Conservation (phyloP, 2,329 filamentous ascomycete species). For the Aspergillus pseudoviridinutans region DNA sequence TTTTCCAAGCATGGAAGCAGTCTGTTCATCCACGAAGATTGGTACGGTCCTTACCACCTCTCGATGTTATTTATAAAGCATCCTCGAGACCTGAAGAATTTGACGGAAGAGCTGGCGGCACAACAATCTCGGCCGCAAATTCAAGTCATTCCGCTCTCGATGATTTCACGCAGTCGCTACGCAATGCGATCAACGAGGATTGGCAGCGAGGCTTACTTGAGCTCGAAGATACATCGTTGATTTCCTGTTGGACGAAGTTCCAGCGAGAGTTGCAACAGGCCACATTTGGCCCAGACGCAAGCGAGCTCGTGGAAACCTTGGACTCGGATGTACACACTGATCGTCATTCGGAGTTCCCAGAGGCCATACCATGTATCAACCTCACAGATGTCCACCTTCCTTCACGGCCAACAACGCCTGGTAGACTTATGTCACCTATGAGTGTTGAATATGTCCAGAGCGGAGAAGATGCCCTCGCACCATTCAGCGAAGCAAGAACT, state of each 20-base stretch:
- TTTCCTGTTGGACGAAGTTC: conserved; percentile 10
- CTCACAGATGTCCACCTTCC: not conserved
- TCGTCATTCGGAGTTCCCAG: not conserved
- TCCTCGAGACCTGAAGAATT: not conserved
- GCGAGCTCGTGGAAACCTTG: not conserved
- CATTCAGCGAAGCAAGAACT: not conserved
- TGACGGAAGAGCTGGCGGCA: not conserved
- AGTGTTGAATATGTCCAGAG: not conserved
- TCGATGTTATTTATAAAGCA: not conserved
- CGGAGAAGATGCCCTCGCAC: not conserved
- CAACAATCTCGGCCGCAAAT: not conserved
- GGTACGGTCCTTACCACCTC: not conserved
- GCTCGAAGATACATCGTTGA: not conserved
- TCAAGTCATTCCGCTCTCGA: not conserved
- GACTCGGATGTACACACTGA: not conserved
- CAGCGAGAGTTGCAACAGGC: conserved; percentile 11
- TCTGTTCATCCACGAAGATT: not conserved
- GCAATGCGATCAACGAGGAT: conserved; percentile 10
- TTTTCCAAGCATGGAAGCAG: not conserved
- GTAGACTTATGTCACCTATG: not conserved
- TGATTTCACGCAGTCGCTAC: conserved; percentile 2
- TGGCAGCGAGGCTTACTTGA: conserved; percentile 12
- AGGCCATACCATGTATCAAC: not conserved
- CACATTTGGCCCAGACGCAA: conserved; percentile 8
- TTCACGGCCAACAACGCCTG: not conserved